Evolutionary conservation across 352 stramenopile genomes (phyloP).

Genomic region (Globisporangium cylindrosporum): DNA sequence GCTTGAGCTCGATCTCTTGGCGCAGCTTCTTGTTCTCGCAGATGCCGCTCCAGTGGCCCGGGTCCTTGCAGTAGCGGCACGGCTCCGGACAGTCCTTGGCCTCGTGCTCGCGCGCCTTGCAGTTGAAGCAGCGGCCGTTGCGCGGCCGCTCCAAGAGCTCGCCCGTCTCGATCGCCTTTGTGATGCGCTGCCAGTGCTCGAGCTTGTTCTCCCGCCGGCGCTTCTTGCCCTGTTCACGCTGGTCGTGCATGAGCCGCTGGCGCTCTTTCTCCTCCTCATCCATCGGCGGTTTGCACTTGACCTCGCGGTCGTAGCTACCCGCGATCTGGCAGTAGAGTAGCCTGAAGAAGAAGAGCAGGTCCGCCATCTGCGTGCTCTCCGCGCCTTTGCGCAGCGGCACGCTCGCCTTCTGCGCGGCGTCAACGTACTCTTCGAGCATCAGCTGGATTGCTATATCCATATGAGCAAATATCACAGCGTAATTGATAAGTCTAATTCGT

Average conservation of each 20-base stretch:
- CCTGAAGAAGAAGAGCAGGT: conserved; percentile 85
- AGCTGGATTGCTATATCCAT: conserved; percentile 67
- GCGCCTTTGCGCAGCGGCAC: conserved; percentile 32
- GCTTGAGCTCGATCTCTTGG: conserved; percentile 42
- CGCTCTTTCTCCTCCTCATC: conserved; percentile 78
- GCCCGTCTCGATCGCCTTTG: conserved; percentile 41
- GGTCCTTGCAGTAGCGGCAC: conserved; percentile 79
- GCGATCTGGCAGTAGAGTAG: conserved; percentile 68
- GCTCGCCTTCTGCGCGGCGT: conserved; percentile 32
- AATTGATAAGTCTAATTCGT: neutral
- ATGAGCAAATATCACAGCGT: neutral
- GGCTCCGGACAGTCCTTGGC: conserved; percentile 69
- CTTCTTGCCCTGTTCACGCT: conserved; percentile 37
- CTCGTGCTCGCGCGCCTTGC: conserved; percentile 76
- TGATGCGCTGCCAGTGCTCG: conserved; percentile 50
- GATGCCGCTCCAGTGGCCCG: conserved; percentile 68
- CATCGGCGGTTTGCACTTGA: conserved; percentile 69
- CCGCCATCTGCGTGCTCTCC: conserved; percentile 38
- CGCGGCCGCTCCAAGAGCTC: conserved; percentile 48
- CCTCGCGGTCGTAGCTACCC: conserved; percentile 59
- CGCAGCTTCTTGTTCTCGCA: conserved; percentile 67
- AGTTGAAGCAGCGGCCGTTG: conserved; percentile 82
- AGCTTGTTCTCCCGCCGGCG: conserved; percentile 70
- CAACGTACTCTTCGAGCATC: conserved; percentile 76
- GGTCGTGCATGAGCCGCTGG: conserved; percentile 61